Base-by-base conservation (phyloP, 192 early-diverging fungal species). In the Coemansia sp. region DNA sequence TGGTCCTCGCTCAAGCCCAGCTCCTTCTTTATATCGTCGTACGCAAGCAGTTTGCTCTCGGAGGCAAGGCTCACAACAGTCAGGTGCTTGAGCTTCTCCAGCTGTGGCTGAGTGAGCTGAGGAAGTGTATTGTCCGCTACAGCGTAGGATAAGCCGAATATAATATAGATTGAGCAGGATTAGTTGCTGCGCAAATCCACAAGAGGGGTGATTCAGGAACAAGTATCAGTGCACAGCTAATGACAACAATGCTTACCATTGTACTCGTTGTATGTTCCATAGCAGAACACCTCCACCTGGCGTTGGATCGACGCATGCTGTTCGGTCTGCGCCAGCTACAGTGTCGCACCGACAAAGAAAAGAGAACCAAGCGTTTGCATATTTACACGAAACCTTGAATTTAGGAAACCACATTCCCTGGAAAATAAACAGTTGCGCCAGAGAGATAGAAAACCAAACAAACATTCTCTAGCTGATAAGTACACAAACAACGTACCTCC, bases 71-170 rank as follows among this genome's bases (percentile, higher is more conserved):
- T 76, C 15, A 81, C 68, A 6, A 81, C 61, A 4, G 79, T 74
- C 43, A 81, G 48, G 15, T 68, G 65, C 61, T 81, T 81, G 23
- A 81, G 71, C 60, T 81, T 81, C 38, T 64, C 64, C n/a, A 67
- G 19, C 61, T 76, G 79, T 0, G 23, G 60, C 40, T 59, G 48
- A 16, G 15, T 71, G 2, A 81, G 71, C 56, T 68, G 49, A 9
- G 79, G 74, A 37, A 81, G 68, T 6, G 57, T 54, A 32, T 58
- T 16, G 11, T 15, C 45, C 4, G 63, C 48, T 69, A 70, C 19
- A 54, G 23, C 16, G 54, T 50, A 52, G 11, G 9, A 65, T n/a
- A 21, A 53, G 19, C 50, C 0, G 11, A 9, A 5, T 7, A 23
- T 19, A 53, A 10, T 23, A 6, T 32, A 32, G 32, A 32, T 32